Evolutionary conservation across 2,329 filamentous ascomycete species (phyloP), one percentile per base, ranked within the genome.

Genomic region (Exophiala phaeomuriformis): DNA sequence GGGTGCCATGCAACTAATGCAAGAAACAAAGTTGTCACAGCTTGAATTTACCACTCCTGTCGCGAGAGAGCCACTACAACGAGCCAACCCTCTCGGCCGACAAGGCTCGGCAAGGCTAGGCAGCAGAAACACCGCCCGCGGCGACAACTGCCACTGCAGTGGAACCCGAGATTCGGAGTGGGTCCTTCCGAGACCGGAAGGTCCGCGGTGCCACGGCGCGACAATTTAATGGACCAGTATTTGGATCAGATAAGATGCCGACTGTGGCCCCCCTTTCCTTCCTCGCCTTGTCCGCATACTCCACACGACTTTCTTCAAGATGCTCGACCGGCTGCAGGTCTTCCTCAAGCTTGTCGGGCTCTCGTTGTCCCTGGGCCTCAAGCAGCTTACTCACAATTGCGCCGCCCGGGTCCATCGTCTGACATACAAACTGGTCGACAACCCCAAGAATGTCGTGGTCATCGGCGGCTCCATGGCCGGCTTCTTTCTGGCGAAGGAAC

Each of bases 391-490:
- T 28, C 35, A 37, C 12, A 37, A 43, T 28, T 12, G 57, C 5
- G 42, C 39, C 7, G 44, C 51, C 29, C 39, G 49, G 4, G 52
- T 62, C 42, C 59, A 61, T 47, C 56, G 47, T 8, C 40, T 52
- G 9, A 57, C 53, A 30, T 63, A 62, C 52, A 37, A 47, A 30
- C 6, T 37, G 10, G 47, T 50, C 2, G 31, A 49, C 19, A 31
- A 56, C 9, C 57, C 59, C 33, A 55, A 61, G 42, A 63, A 61
- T 43, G 52, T 63, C 5, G 59, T 62, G 12, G 52, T 57, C 5
- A 64, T 83, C 29, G 80, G 80, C 33, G 80, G 75, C 46, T 81
- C 78, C 0, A 83, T 81, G 61, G 78, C 77, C 0, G 81, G 81
- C 2, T 73, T 74, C 55, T 71, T 76, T 42, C 71, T 74, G 4